A percentile compares a stretch with the other conserved stretches of the same genome.
phyloP scores from a whole-genome alignment of 1,139 yeast species.

The Saccharomycopsis crataegensis region DNA sequence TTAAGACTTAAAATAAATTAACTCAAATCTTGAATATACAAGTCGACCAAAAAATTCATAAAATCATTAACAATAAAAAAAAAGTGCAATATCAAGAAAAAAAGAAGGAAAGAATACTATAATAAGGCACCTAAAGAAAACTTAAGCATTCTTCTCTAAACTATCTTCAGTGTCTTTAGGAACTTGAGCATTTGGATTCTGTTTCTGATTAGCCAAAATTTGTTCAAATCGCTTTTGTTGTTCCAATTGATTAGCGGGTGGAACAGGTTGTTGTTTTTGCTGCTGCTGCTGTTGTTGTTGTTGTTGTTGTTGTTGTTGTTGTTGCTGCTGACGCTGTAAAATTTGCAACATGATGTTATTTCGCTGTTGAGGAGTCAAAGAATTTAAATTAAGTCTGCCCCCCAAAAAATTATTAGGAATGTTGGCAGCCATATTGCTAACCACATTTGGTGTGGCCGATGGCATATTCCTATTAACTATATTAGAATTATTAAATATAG shows the following conservation, averaged over 20 bases:
- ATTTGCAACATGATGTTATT: constrained; percentile 16
- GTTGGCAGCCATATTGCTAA: neutral
- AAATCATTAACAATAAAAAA: no score
- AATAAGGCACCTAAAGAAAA: no score
- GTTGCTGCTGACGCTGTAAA: constrained; percentile 13
- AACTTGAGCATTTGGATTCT: no score
- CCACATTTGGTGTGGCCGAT: neutral
- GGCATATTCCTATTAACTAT: neutral
- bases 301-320: constrained; percentile 2
- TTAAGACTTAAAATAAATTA: no score
- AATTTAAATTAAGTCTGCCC: constrained; percentile 4
- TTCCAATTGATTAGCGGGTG: constrained; percentile 1
- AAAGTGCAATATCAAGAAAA: no score
- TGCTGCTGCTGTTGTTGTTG: constrained; percentile 6
- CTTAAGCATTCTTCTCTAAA: no score
- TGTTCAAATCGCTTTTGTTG: constrained; percentile 11
- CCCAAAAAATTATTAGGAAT: neutral
- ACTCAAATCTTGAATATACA: no score
- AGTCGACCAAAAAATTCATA: no score
- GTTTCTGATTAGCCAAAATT: neutral
- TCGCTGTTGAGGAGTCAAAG: constrained; percentile 17
- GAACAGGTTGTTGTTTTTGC: neutral
- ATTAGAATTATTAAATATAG: neutral
- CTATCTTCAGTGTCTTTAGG: no score
- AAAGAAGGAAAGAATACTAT: no score